Evolutionary conservation across 768 basidiomycete species (phyloP).

Genomic region (Suillus ampliporus): DNA sequence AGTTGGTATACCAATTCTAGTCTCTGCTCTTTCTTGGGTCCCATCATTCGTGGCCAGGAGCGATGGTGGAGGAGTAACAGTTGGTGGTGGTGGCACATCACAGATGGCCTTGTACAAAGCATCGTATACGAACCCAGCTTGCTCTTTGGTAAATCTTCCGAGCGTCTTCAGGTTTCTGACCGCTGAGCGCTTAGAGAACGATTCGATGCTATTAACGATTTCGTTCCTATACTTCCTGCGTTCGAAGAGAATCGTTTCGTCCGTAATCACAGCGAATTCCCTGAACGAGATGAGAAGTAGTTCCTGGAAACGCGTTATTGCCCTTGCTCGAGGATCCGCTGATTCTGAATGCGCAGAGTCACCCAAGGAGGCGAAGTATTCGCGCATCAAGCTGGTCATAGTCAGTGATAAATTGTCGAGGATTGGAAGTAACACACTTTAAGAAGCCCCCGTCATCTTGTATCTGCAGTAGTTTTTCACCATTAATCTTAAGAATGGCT

Average conservation of each 20-base stretch:
- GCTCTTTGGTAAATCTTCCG: slow-evolving; percentile 85
- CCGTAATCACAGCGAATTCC: slow-evolving; percentile 95
- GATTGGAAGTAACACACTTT: slow-evolving; percentile 56
- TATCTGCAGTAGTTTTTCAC: slow-evolving; percentile 87
- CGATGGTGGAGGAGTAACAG: slow-evolving; percentile 51
- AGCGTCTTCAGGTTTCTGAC: slow-evolving; percentile 84
- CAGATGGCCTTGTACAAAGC: slow-evolving; percentile 87
- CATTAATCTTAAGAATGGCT: slow-evolving; percentile 98
- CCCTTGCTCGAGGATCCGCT: slow-evolving; percentile 84
- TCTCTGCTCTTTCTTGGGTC: slow-evolving; percentile 82
- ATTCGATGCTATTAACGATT: slow-evolving; percentile 91
- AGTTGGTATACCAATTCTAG: slow-evolving; percentile 82
- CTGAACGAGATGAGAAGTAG: slow-evolving; percentile 95
- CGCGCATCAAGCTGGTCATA: slow-evolving; percentile 80
- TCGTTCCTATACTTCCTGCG: slow-evolving; percentile 86
- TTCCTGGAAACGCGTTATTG: slow-evolving; percentile 97
- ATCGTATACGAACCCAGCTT: slow-evolving; percentile 90
- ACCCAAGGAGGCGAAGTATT: slow-evolving; percentile 92
- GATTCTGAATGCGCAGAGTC: slow-evolving; percentile 94
- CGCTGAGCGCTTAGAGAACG: slow-evolving; percentile 90
- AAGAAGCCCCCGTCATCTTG: slow-evolving; percentile 98
- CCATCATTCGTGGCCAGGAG: slow-evolving; percentile 61
- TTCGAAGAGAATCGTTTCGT: slow-evolving; percentile 90
- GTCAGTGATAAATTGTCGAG: slow-evolving; percentile 3
- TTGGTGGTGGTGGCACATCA: slow-evolving; percentile 69